Percentiles rank a stretch among this genome's conserved stretches.
These are phyloP conservation scores for Boechera retrofracta DNA, from an alignment of 345 rosid species.

Conservation along the genomic window DNA sequence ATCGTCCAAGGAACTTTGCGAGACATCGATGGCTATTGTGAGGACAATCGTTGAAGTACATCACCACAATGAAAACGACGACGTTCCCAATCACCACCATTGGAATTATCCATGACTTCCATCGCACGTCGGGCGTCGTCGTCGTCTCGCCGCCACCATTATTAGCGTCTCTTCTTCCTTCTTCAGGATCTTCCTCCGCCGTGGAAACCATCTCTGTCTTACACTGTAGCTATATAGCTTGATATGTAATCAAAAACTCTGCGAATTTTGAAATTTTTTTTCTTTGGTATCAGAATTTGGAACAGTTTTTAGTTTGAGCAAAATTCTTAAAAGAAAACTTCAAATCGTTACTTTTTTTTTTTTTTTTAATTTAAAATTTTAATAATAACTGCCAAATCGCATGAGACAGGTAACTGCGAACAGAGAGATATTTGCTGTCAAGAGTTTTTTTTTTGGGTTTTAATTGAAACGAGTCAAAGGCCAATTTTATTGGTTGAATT, in stretches of 20 bases:
- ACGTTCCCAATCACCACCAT: slow-evolving; percentile 71
- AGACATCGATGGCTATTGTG: slow-evolving; percentile 57
- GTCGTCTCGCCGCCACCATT: slow-evolving; percentile 13
- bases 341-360: not conserved
- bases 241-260: not conserved
- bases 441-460: not conserved
- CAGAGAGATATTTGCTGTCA: slow-evolving; percentile 28
- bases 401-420: not conserved
- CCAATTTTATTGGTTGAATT: no score
- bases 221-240: not conserved
- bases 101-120: slow-evolving; percentile 92
- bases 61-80: slow-evolving; percentile 62
- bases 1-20: slow-evolving; percentile 71
- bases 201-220: slow-evolving; percentile 14
- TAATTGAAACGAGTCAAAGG: not conserved
- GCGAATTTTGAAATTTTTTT: not conserved
- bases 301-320: not conserved
- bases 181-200: slow-evolving; percentile 33
- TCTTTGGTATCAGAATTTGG: slow-evolving; percentile 2
- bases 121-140: slow-evolving; percentile 29
- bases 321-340: not conserved
- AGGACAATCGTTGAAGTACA: slow-evolving; percentile 92
- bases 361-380: not conserved
- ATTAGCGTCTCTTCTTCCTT: slow-evolving; percentile 1
- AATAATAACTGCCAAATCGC: no score